Conservation (phyloP, 1,284 basidiomycete species). For the Rhodofomes roseus region DNA sequence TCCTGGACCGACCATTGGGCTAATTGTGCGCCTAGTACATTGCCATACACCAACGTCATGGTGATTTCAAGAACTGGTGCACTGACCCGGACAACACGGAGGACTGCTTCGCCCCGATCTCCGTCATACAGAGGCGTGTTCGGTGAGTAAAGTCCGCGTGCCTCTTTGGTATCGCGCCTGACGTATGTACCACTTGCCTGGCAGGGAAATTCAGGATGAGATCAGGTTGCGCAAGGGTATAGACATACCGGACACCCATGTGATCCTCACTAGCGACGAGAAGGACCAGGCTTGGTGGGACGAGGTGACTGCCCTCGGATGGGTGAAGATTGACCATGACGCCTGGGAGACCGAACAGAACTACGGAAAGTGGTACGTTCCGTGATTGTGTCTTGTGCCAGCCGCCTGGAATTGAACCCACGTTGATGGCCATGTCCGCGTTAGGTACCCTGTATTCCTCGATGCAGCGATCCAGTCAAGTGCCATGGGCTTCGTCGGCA, state of each 20-base stretch:
- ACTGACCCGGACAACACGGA: slow-evolving; percentile 40
- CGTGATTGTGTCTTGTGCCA: background rate
- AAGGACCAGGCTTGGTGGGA: slow-evolving; percentile 62
- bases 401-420: background rate
- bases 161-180: background rate
- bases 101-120: slow-evolving; percentile 60
- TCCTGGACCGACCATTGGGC: background rate
- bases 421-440: background rate
- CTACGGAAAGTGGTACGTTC: slow-evolving; percentile 55
- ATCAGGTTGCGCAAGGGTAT: slow-evolving; percentile 47
- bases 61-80: slow-evolving; percentile 51
- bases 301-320: slow-evolving; percentile 52
- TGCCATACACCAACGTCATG: slow-evolving; percentile 58
- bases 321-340: slow-evolving; percentile 58
- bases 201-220: slow-evolving; percentile 54
- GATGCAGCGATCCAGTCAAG: slow-evolving; percentile 68
- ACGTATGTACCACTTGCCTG: background rate
- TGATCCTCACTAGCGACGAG: slow-evolving; percentile 76
- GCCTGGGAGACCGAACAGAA: slow-evolving; percentile 41
- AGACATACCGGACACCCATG: slow-evolving; percentile 41
- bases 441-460: slow-evolving; percentile 63
- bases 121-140: slow-evolving; percentile 55
- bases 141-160: slow-evolving; percentile 15
- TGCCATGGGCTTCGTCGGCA: slow-evolving; percentile 67
- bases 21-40: slow-evolving; percentile 42